Conservation (phyloP, 768 basidiomycete species). For the Hygrophorus russula region DNA sequence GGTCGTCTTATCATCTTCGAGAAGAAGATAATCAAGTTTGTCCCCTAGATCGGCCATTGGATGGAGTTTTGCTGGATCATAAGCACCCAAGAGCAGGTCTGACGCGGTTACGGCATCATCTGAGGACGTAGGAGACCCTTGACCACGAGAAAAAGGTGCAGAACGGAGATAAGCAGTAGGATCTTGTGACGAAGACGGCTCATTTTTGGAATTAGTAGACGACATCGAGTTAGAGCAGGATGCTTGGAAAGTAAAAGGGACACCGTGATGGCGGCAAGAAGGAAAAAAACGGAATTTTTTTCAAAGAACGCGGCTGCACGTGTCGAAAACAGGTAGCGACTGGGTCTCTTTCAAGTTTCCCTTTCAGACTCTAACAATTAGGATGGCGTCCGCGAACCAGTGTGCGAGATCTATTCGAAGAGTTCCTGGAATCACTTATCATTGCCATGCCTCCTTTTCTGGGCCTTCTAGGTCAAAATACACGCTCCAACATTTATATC, state of each 20-base stretch:
- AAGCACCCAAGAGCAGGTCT: conserved; percentile 77
- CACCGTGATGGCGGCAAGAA: neutral
- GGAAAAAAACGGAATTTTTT: conserved; percentile 1
- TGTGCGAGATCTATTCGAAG: conserved; percentile 1
- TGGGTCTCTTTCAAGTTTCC: neutral
- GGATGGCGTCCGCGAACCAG: neutral
- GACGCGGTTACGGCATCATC: conserved; percentile 67
- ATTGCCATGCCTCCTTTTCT: conserved; percentile 3
- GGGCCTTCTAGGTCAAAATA: conserved; percentile 9
- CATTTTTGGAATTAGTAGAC: neutral
- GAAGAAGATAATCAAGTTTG: conserved; percentile 87
- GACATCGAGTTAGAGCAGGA: neutral
- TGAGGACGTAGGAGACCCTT: conserved; percentile 24
- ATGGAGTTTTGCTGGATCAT: conserved; percentile 88
- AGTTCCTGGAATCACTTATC: conserved; percentile 2
- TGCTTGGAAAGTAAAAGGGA: neutral
- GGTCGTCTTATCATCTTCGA: conserved; percentile 94
- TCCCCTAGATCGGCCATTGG: conserved; percentile 88
- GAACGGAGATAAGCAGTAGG: conserved; percentile 33
- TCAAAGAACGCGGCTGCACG: neutral
- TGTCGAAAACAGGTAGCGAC: neutral
- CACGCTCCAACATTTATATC: conserved; percentile 7
- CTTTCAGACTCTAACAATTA: conserved; percentile 4
- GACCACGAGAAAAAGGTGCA: conserved; percentile 36
- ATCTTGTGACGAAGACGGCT: conserved; percentile 33